Evolutionary conservation across 192 early-diverging fungal species (phyloP), one percentile per base, ranked within the genome.

Genomic region (Ambispora gerdemannii): DNA sequence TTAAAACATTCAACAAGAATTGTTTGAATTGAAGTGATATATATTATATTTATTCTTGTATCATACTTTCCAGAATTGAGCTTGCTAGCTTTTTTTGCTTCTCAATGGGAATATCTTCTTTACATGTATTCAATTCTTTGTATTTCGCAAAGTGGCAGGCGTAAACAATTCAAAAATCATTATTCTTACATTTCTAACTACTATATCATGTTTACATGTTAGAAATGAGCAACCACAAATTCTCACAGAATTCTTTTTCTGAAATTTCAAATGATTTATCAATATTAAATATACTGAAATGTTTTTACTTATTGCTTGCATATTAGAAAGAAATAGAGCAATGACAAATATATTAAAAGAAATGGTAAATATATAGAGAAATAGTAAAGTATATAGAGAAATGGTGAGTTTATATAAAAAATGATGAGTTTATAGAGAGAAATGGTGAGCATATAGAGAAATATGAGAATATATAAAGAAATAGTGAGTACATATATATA

Each of bases 221-320:
- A 4, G 71, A 34, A 17, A 72, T 52, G 13, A 72, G 38, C 1
- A 61, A 61, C 60, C 61, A 72, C 71, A 43, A 72, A 34, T 52
- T 32, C 6, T 72, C 38, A 19, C 64, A 25, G 33, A 71, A 62
- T 56, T 71, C 70, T 51, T 62, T 31, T 25, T 30, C 27, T n/a
- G 36, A 20, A 19, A 36, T 34, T 27, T 63, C 47, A 35, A 72
- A 13, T 20, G 60, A 8, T n/a, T 17, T 24, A 27, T 72, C n/a
- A 8, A 72, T 22, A n/a, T 63, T 72, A 53, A 72, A 72, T 6
- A 72, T 2, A 15, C 49, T 36, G 15, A 25, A 27, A 11, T 50
- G 22, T 43, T 72, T 72, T 50, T 72, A n/a, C n/a, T n/a, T n/a
- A n/a, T n/a, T n/a, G n/a, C n/a, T n/a, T n/a, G n/a, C n/a, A n/a